Percentiles rank a stretch among this genome's conserved stretches.
Evolutionary conservation across 495 filamentous ascomycete species (phyloP).

Genomic region (Penicillium alfredii): DNA sequence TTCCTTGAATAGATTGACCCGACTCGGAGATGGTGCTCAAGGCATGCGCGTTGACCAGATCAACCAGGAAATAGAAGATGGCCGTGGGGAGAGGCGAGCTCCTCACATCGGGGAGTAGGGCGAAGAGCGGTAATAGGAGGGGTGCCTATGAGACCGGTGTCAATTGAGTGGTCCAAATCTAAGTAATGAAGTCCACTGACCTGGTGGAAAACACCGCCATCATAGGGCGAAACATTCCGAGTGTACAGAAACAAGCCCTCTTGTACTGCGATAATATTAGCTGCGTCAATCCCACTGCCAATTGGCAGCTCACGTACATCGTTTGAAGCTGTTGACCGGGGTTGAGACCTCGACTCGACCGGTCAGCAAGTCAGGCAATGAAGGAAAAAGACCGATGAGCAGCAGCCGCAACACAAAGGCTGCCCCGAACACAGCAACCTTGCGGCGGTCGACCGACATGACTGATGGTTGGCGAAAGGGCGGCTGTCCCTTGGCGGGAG

Average conservation of each 20-base stretch:
- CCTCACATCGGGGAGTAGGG: slow-evolving; percentile 65
- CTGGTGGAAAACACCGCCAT: slow-evolving; percentile 96
- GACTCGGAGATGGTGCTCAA: slow-evolving; percentile 79
- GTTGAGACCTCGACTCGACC: slow-evolving; percentile 95
- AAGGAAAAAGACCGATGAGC: slow-evolving; percentile 75
- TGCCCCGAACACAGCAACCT: slow-evolving; percentile 64
- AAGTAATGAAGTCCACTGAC: slow-evolving; percentile 35
- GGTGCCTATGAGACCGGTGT: slow-evolving; percentile 54
- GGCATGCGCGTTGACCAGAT: slow-evolving; percentile 78
- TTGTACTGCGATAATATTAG: slow-evolving; percentile 58
- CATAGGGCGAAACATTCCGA: slow-evolving; percentile 94
- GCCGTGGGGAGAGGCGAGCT: slow-evolving; percentile 64
- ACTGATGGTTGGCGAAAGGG: slow-evolving; percentile 3
- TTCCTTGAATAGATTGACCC: slow-evolving; percentile 64
- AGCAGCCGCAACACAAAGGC: slow-evolving; percentile 76
- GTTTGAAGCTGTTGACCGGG: slow-evolving; percentile 95
- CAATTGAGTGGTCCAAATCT: slow-evolving; percentile 4
- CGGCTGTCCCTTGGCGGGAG: slow-evolving; percentile 26
- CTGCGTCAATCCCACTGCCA: not conserved
- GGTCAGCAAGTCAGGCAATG: slow-evolving; percentile 77
- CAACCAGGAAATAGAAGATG: slow-evolving; percentile 74
- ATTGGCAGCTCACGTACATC: slow-evolving; percentile 53
- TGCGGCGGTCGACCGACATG: slow-evolving; percentile 67
- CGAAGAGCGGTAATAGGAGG: slow-evolving; percentile 83
- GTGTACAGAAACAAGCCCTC: slow-evolving; percentile 95